phyloP scores from a whole-genome alignment of 192 early-diverging fungal genomes.

The Coemansia sp. region DNA sequence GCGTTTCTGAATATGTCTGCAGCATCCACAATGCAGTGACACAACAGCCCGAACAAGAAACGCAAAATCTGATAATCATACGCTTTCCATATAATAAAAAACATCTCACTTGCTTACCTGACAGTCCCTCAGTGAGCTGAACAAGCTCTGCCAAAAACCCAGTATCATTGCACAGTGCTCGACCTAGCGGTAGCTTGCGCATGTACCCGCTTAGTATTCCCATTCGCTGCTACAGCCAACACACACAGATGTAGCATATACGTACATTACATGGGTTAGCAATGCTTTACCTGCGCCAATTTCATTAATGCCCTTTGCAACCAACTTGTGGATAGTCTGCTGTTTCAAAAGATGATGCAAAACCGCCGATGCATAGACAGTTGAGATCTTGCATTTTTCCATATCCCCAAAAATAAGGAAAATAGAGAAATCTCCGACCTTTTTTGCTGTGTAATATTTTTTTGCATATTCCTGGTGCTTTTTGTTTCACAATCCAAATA shows the following conservation, averaged over 20 bases:
- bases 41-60: background rate
- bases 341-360: background rate
- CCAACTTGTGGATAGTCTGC: background rate
- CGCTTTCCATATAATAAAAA: background rate
- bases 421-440: background rate
- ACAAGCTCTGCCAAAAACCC: slow-evolving; percentile 48
- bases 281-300: background rate
- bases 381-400: background rate
- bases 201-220: slow-evolving; percentile 61
- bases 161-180: slow-evolving; percentile 26
- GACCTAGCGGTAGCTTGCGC: slow-evolving; percentile 23
- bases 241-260: background rate
- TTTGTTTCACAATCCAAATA: slow-evolving; percentile 5
- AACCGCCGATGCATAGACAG: background rate
- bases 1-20: background rate
- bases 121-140: slow-evolving; percentile 51
- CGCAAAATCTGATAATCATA: background rate
- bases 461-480: background rate
- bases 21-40: background rate
- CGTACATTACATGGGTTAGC: background rate
- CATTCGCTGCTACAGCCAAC: slow-evolving; percentile 54
- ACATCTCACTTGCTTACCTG: slow-evolving; percentile 26
- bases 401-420: background rate
- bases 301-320: background rate
- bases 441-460: background rate